phyloP scores from a whole-genome alignment of 495 filamentous ascomycete genomes.

The Tuber melanosporum region DNA sequence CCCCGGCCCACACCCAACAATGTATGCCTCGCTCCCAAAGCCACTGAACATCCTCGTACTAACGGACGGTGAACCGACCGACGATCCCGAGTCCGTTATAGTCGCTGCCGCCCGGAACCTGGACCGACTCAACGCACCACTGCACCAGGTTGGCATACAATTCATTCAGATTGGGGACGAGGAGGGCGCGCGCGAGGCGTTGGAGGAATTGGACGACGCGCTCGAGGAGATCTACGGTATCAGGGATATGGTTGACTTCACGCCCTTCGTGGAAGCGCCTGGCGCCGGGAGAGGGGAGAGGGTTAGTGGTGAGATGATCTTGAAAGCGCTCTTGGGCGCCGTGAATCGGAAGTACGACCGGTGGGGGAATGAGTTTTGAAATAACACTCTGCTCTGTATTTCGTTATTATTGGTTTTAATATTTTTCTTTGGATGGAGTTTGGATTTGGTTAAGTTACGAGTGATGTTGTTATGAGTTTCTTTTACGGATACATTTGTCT shows the following conservation, averaged over 20 bases:
- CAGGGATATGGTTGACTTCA: constrained; percentile 89
- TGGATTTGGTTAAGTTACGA: neutral
- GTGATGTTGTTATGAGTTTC: neutral
- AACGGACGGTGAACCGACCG: constrained; percentile 80
- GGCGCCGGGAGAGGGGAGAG: constrained; percentile 10
- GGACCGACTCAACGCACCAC: constrained; percentile 63
- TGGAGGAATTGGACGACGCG: constrained; percentile 73
- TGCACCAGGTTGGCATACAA: constrained; percentile 88
- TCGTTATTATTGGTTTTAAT: neutral
- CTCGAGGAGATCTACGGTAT: constrained; percentile 53
- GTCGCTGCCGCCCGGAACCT: constrained; percentile 60
- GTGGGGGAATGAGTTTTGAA: constrained; percentile 28
- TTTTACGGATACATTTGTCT: neutral
- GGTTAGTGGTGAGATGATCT: constrained; percentile 34
- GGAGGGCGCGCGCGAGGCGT: constrained; percentile 53
- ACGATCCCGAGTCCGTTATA: constrained; percentile 71
- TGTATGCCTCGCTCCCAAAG: constrained; percentile 46
- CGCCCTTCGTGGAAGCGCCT: constrained; percentile 21
- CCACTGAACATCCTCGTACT: constrained; percentile 91
- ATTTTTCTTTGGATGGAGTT: neutral
- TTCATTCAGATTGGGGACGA: constrained; percentile 94
- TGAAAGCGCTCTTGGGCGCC: constrained; percentile 38
- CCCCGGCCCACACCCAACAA: neutral
- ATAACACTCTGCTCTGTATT: neutral
- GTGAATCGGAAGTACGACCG: constrained; percentile 39